Percentiles rank a stretch among this genome's conserved stretches.
Evolutionary conservation across 73 alveolate genomes (phyloP).

Genomic region (Paramecium caudatum): DNA sequence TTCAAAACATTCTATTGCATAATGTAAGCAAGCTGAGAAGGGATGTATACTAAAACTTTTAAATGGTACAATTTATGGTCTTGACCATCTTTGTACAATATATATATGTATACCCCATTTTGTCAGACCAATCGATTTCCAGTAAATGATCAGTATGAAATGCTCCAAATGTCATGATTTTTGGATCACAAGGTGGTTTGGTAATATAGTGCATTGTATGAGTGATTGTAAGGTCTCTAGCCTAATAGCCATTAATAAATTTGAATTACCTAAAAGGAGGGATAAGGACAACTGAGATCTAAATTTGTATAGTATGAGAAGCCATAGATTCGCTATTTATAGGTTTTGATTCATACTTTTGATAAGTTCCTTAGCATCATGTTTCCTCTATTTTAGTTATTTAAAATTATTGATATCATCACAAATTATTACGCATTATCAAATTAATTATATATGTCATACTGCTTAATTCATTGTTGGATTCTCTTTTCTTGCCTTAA

Average conservation of each 20-base stretch:
- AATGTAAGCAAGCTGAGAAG: constrained; percentile 85
- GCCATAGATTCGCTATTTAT: neutral
- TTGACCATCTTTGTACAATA: constrained; percentile 80
- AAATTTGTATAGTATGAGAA: constrained; percentile 2
- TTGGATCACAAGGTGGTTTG: constrained; percentile 72
- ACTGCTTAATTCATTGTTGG: constrained; percentile 60
- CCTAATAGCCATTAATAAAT: neutral
- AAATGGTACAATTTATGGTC: constrained; percentile 81
- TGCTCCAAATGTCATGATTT: constrained; percentile 80
- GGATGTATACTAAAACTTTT: constrained; percentile 84
- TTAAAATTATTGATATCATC: neutral
- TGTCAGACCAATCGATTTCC: constrained; percentile 77
- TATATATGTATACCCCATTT: constrained; percentile 71
- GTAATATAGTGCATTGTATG: constrained; percentile 68
- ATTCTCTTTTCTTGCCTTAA: constrained; percentile 93
- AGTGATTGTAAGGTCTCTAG: constrained; percentile 60
- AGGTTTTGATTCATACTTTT: no score
- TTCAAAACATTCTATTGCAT: constrained; percentile 87
- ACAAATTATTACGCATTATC: neutral
- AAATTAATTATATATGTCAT: neutral
- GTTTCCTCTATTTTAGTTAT: no score
- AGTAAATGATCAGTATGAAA: constrained; percentile 86
- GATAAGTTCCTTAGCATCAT: no score
- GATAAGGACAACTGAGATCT: constrained; percentile 27
- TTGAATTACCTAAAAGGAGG: neutral